Conservation (phyloP, 371 early-diverging fungal genomes). For the Mortierella sp. region DNA sequence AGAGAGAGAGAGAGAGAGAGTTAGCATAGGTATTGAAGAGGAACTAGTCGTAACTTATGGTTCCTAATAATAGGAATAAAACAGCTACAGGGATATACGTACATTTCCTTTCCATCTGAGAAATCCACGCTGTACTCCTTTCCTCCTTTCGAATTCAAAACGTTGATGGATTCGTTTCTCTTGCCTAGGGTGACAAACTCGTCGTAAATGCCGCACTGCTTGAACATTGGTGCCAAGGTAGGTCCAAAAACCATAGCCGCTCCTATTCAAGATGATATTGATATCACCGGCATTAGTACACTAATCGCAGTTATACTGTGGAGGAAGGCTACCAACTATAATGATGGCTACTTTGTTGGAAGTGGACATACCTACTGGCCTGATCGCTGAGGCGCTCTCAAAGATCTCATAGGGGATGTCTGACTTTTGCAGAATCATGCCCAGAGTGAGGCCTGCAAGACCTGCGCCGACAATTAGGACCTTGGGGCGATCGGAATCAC, state of each 20-base stretch:
- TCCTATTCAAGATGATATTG: slow-evolving; percentile 10
- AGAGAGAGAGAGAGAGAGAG: not conserved
- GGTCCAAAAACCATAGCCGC: slow-evolving; percentile 30
- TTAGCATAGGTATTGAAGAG: no score
- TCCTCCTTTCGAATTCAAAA: slow-evolving; percentile 19
- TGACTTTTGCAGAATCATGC: slow-evolving; percentile 20
- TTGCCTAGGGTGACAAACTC: slow-evolving; percentile 17
- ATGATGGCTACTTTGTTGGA: not conserved
- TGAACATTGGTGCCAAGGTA: slow-evolving; percentile 20
- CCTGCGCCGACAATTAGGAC: slow-evolving; percentile 20
- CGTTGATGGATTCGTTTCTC: slow-evolving; percentile 16
- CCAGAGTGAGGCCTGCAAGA: slow-evolving; percentile 13
- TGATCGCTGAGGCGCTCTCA: slow-evolving; percentile 16
- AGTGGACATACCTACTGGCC: slow-evolving; percentile 8
- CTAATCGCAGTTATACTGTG: not conserved
- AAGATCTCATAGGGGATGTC: slow-evolving; percentile 19
- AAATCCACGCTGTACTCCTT: slow-evolving; percentile 10
- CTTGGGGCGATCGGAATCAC: slow-evolving; percentile 13
- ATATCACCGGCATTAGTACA: not conserved
- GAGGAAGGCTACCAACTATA: not conserved
- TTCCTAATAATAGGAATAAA: not conserved
- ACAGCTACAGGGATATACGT: slow-evolving; percentile 4
- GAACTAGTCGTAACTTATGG: no score
- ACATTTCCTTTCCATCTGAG: slow-evolving; percentile 18
- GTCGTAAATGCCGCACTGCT: slow-evolving; percentile 21